These are phyloP conservation scores for Colletotrichum coccodes DNA, from an alignment of 2,329 filamentous ascomycete species.

Conservation along the genomic window DNA sequence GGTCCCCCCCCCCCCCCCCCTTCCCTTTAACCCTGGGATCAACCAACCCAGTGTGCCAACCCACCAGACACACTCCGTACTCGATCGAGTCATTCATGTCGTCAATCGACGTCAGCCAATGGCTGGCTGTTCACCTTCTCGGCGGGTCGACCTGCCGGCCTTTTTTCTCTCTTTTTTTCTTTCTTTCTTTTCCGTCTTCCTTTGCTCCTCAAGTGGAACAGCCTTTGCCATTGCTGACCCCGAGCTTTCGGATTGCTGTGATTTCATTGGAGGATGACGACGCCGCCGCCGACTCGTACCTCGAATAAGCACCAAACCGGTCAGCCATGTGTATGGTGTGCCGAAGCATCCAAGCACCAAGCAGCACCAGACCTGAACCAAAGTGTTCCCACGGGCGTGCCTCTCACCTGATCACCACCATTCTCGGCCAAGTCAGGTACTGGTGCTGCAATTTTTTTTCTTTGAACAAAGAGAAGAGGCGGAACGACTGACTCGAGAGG, in stretches of 20 bases:
- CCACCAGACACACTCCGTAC: conserved; percentile 21
- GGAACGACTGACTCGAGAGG: conserved; percentile 29
- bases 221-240: conserved; percentile 12
- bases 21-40: conserved; percentile 21
- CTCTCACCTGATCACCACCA: conserved; percentile 11
- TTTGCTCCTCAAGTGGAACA: neutral
- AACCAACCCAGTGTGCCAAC: conserved; percentile 21
- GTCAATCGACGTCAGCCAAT: conserved; percentile 22
- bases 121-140: conserved; percentile 1
- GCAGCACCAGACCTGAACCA: neutral
- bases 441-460: conserved; percentile 15
- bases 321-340: neutral
- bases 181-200: neutral
- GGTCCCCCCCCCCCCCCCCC: neutral
- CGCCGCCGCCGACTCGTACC: conserved; percentile 1
- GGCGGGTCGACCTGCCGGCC: conserved; percentile 30
- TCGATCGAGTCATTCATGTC: conserved; percentile 32
- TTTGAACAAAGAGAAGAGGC: conserved; percentile 28
- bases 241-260: conserved; percentile 20
- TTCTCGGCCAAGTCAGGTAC: conserved; percentile 30
- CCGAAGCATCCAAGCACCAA: conserved; percentile 16
- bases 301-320: conserved; percentile 11
- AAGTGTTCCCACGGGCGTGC: conserved; percentile 4
- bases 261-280: conserved; percentile 25
- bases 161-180: conserved; percentile 1